Evolutionary conservation across 371 early-diverging fungal species (phyloP).

Genomic region (Mortierella polycephala): DNA sequence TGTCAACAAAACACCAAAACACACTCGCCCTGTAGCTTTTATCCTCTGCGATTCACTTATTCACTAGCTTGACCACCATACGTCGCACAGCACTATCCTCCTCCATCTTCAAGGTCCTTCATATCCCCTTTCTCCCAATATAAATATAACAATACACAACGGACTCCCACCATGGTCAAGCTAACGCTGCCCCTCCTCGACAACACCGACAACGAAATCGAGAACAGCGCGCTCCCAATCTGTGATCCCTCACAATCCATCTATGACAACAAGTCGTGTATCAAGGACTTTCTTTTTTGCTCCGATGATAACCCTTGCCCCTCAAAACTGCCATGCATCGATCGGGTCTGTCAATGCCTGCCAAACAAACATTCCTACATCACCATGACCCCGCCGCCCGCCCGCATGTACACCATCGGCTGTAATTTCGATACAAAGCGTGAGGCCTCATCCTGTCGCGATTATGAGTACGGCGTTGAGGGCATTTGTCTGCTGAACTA

Average conservation of each 20-base stretch:
- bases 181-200: conserved; percentile 43
- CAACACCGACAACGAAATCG: conserved; percentile 33
- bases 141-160: not conserved
- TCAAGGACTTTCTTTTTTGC: conserved; percentile 42
- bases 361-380: conserved; percentile 34
- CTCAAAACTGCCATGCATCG: conserved; percentile 36
- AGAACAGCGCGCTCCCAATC: conserved; percentile 13
- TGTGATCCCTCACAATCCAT: conserved; percentile 51
- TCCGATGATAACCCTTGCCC: conserved; percentile 52
- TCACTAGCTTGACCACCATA: not conserved
- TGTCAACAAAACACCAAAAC: not conserved
- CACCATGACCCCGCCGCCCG: conserved; percentile 41
- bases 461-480: conserved; percentile 38
- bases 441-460: conserved; percentile 11
- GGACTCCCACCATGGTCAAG: conserved; percentile 25
- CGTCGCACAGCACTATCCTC: not conserved
- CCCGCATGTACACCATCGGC: conserved; percentile 48
- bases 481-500: conserved; percentile 47
- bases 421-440: conserved; percentile 42
- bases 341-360: conserved; percentile 49
- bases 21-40: not conserved
- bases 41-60: not conserved
- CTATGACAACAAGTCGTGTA: conserved; percentile 32
- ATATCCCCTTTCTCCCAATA: no score
- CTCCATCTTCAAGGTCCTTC: not conserved